These are phyloP conservation scores for Prototheca cutis DNA, from an alignment of 163 green algal species.

Conservation along the genomic window DNA sequence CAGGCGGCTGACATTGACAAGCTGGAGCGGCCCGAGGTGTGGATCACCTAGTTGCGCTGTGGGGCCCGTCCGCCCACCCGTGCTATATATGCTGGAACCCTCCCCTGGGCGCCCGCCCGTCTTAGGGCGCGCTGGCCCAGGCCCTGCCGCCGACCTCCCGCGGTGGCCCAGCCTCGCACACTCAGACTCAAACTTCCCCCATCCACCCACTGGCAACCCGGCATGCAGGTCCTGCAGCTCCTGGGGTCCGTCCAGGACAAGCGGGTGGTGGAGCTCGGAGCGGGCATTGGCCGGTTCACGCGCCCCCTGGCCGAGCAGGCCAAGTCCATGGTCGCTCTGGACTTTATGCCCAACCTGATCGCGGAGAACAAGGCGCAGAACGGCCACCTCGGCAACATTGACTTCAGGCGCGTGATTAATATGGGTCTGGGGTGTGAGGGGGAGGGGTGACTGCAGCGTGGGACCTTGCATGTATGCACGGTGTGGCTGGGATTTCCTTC, in stretches of 20 bases:
- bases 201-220: neutral
- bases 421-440: too few species aligned
- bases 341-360: constrained; percentile 83
- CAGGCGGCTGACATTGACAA: constrained; percentile 67
- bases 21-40: constrained; percentile 71
- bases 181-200: neutral
- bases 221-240: constrained; percentile 59
- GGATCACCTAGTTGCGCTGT: neutral
- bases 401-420: constrained; percentile 14
- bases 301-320: constrained; percentile 28
- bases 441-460: neutral
- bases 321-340: constrained; percentile 53
- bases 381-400: constrained; percentile 29
- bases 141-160: too few species aligned
- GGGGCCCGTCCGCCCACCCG: too few species aligned
- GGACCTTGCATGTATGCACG: neutral
- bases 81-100: too few species aligned
- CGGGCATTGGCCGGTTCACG: constrained; percentile 70
- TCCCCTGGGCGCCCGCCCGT: too few species aligned
- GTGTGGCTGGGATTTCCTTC: neutral
- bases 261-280: constrained; percentile 72
- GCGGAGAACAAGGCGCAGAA: constrained; percentile 54
- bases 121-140: too few species aligned
- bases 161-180: neutral
- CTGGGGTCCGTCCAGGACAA: constrained; percentile 55